A percentile compares a stretch with the other conserved stretches of the same genome.
Conservation (phyloP, 1,284 basidiomycete genomes). For the Ceratobasidium sp. region DNA sequence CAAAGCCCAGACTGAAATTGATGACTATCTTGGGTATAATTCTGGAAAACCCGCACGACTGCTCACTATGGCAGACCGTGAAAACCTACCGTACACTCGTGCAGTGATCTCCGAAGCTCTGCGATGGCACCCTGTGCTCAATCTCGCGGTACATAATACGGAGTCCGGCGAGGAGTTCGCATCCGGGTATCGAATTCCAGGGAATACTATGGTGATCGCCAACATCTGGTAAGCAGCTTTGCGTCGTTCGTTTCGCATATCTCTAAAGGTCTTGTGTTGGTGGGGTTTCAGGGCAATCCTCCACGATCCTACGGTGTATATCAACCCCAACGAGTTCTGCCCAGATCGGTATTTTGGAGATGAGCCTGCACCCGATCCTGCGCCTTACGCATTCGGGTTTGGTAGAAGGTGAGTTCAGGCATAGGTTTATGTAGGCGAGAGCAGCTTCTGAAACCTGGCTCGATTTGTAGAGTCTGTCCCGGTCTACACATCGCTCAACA, state of each 20-base stretch:
- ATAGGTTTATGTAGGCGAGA: background rate
- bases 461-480: conserved; percentile 5
- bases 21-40: conserved; percentile 45
- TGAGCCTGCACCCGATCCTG: conserved; percentile 10
- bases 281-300: background rate
- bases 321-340: background rate
- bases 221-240: conserved; percentile 17
- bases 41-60: conserved; percentile 52
- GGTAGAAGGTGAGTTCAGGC: conserved; percentile 19
- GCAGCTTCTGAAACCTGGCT: background rate
- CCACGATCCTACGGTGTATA: conserved; percentile 7
- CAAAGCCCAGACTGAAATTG: conserved; percentile 58
- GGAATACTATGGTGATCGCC: background rate
- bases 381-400: conserved; percentile 22
- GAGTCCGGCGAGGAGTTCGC: conserved; percentile 5
- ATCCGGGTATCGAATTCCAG: background rate
- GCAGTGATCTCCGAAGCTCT: conserved; percentile 55
- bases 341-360: conserved; percentile 21
- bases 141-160: background rate
- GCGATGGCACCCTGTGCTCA: conserved; percentile 50
- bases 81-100: conserved; percentile 55
- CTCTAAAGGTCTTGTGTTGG: background rate
- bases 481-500: conserved; percentile 28
- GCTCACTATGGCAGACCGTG: conserved; percentile 54
- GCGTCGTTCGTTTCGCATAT: background rate